Conservation (phyloP, 2,329 filamentous ascomycete genomes). For the Aspergillus pseudonomiae region DNA sequence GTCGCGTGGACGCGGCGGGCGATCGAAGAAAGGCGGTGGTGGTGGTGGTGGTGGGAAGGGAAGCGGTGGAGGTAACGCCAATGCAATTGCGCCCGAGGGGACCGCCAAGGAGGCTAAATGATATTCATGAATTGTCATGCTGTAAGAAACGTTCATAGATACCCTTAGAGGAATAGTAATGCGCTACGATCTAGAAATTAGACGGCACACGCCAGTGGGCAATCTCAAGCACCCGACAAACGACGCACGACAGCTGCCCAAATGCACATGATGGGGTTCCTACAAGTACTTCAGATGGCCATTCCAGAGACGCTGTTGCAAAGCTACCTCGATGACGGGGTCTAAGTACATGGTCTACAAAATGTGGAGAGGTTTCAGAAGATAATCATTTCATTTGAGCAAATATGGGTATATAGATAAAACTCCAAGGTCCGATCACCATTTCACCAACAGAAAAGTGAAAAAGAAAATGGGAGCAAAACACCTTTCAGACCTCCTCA, state of each 20-base stretch:
- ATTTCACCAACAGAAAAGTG: constrained; percentile 43
- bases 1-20: constrained; percentile 24
- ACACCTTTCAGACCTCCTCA: constrained; percentile 87
- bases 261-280: no score
- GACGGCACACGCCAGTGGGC: no score
- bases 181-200: no score
- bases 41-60: constrained; percentile 17
- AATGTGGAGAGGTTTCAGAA: neutral
- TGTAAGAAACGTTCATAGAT: neutral
- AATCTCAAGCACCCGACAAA: rapidly evolving
- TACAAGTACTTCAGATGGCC: no score
- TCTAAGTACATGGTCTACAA: neutral
- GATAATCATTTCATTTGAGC: neutral
- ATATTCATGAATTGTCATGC: constrained; percentile 8
- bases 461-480: constrained; percentile 55
- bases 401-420: neutral
- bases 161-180: neutral
- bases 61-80: constrained; percentile 10
- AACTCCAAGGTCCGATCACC: neutral
- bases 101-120: constrained; percentile 21
- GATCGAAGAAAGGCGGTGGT: constrained; percentile 21
- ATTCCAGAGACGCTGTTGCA: no score
- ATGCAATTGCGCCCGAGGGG: constrained; percentile 13
- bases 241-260: no score
- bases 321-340: no score